Evolutionary conservation across 352 stramenopile genomes (phyloP), one percentile per base, ranked within the genome.

Genomic region (Phytophthora parvispora): DNA sequence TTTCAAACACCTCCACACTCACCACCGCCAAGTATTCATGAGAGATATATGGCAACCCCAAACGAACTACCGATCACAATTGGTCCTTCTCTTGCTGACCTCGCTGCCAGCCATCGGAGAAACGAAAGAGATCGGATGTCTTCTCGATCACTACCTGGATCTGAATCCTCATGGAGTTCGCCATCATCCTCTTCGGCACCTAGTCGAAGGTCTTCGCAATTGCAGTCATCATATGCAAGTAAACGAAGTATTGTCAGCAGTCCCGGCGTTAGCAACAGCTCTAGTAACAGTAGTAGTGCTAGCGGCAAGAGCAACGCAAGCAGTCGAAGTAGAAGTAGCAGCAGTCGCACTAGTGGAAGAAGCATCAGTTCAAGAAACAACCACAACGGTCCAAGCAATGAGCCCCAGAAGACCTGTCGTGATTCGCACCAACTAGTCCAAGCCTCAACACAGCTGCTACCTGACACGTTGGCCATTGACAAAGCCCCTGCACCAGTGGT

Each of bases 71-170:
- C 54, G 38, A 29, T 58, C 20, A 27, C 29, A 58, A 38, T 51
- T 10, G 69, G 69, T 12, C 69, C 69, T 4, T 74, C 64, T 13
- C 40, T 77, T 28, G 64, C 64, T 28, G 69, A 77, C 45, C 60
- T 77, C 13, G 28, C 47, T 22, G 29, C 36, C 7, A 28, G 12
- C 38, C 22, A 48, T 47, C 40, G 20, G 10, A 60, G 16, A 47
- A 56, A 16, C 3, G 34, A 38, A 27, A 66, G 15, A 51, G 15
- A 34, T 4, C 22, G n/a, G 42, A 29, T 50, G 9, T 53, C 51
- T 25, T 47, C 6, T 31, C 22, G 24, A 29, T 47, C 32, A 18
- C 24, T 28, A 40, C 31, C 24, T 52, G 10, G 34, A 6, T 58
- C 40, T 15, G 29, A 58, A 18, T 62, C 57, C 2, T 65, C 43